These are phyloP conservation scores for Globisporangium emineosum DNA, from an alignment of 352 stramenopile species.

Conservation along the genomic window DNA sequence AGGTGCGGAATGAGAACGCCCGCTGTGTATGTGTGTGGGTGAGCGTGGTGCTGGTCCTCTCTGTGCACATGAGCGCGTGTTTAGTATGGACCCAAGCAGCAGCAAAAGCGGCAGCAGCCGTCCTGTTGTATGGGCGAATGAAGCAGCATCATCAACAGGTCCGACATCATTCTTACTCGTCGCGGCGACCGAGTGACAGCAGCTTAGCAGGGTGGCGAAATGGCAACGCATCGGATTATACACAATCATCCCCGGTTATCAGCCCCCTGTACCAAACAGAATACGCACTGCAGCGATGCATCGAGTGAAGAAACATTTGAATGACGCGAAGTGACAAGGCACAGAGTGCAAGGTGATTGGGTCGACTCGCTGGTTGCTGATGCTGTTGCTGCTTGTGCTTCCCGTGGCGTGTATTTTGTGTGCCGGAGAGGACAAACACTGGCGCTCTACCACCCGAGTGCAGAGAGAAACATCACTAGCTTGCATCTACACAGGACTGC, in stretches of 20 bases:
- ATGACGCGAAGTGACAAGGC: neutral
- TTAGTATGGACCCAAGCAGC: neutral
- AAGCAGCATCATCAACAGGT: neutral
- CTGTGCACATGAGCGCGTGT: neutral
- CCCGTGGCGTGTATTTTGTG: neutral
- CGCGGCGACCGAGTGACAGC: neutral
- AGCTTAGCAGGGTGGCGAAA: too few species aligned
- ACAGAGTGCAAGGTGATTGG: neutral
- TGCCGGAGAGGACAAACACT: neutral
- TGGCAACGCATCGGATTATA: too few species aligned
- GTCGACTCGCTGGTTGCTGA: neutral
- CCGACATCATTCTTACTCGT: neutral
- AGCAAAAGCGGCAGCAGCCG: neutral
- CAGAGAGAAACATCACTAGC: neutral
- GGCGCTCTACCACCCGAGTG: neutral
- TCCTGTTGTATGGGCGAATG: neutral
- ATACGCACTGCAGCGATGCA: neutral
- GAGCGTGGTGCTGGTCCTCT: neutral
- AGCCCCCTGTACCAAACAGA: neutral
- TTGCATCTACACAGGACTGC: too few species aligned
- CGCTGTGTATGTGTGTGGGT: neutral
- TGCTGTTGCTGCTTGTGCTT: neutral
- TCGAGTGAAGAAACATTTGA: neutral
- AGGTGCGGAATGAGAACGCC: conserved; percentile 26
- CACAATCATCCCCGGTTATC: neutral